Evolutionary conservation across 2,329 filamentous ascomycete genomes (phyloP).

Genomic region (Penicillium sp.): DNA sequence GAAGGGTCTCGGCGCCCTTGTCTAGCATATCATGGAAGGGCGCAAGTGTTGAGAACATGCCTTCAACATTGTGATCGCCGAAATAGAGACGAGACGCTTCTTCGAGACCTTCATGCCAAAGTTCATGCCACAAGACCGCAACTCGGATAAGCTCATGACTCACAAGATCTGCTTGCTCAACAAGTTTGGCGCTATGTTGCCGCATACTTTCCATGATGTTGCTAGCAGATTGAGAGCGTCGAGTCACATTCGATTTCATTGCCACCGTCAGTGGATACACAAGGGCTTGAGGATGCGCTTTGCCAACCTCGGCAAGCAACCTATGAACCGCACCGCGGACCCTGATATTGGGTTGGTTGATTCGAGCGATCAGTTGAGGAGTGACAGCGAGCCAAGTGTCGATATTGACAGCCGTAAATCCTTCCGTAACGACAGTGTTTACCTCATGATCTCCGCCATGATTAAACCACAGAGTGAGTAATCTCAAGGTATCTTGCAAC

Average conservation of each 20-base stretch:
- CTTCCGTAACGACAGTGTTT: conserved; percentile 81
- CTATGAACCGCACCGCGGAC: conserved; percentile 91
- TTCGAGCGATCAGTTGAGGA: conserved; percentile 92
- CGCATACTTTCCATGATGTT: conserved; percentile 99
- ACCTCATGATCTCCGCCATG: conserved; percentile 88
- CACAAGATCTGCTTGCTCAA: conserved; percentile 92
- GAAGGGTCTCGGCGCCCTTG: conserved; percentile 83
- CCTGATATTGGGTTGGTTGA: conserved; percentile 89
- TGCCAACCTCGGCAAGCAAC: conserved; percentile 85
- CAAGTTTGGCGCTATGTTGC: conserved; percentile 84
- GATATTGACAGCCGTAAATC: conserved; percentile 86
- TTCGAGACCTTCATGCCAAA: conserved; percentile 97
- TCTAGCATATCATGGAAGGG: conserved; percentile 91
- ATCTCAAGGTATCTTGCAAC: conserved; percentile 86
- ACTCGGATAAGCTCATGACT: conserved; percentile 96
- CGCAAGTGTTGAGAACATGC: conserved; percentile 89
- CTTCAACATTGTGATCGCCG: conserved; percentile 93
- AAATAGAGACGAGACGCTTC: conserved; percentile 97
- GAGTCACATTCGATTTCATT: conserved; percentile 89
- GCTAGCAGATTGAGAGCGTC: conserved; percentile 80
- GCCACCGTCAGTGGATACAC: conserved; percentile 97
- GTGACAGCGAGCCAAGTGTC: conserved; percentile 99
- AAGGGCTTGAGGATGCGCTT: conserved; percentile 89
- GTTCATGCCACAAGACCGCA: conserved; percentile 95
- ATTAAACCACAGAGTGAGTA: conserved; percentile 94